A percentile compares a stretch with the other conserved stretches of the same genome.
Evolutionary conservation across 1,284 basidiomycete species (phyloP).

Genomic region (Rhodotorula sp.): DNA sequence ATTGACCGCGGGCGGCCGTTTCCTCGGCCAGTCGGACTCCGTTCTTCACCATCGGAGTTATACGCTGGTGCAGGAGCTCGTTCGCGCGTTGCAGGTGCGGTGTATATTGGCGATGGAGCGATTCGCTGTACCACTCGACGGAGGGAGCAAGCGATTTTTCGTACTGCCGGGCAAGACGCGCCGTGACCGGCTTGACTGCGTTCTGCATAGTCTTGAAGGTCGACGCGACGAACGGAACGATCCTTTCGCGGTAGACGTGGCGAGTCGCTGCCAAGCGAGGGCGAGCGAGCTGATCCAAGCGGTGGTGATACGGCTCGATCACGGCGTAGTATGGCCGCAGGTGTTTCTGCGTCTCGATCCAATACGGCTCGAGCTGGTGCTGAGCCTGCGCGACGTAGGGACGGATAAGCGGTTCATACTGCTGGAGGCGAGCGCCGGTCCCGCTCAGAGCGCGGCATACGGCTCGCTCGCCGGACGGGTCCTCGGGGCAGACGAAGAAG

Average conservation of each 20-base stretch:
- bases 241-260: neutral
- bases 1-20: conserved; percentile 21
- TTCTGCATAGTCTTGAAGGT: conserved; percentile 14
- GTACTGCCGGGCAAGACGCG: conserved; percentile 26
- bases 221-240: conserved; percentile 11
- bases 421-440: neutral
- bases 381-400: conserved; percentile 29
- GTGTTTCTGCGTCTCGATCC: conserved; percentile 7
- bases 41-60: neutral
- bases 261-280: conserved; percentile 6
- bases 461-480: conserved; percentile 22
- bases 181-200: conserved; percentile 21
- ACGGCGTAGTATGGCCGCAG: conserved; percentile 23
- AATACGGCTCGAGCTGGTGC: conserved; percentile 31
- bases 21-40: conserved; percentile 14
- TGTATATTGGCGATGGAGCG: conserved; percentile 27
- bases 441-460: conserved; percentile 31
- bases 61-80: neutral
- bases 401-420: conserved; percentile 22
- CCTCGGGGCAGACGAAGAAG: conserved; percentile 37
- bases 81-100: conserved; percentile 19
- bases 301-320: conserved; percentile 29
- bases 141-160: conserved; percentile 28
- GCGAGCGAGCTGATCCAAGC: conserved; percentile 21
- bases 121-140: conserved; percentile 38